Conservation (phyloP, 495 filamentous ascomycete species). For the Jackrogersella minutella region DNA sequence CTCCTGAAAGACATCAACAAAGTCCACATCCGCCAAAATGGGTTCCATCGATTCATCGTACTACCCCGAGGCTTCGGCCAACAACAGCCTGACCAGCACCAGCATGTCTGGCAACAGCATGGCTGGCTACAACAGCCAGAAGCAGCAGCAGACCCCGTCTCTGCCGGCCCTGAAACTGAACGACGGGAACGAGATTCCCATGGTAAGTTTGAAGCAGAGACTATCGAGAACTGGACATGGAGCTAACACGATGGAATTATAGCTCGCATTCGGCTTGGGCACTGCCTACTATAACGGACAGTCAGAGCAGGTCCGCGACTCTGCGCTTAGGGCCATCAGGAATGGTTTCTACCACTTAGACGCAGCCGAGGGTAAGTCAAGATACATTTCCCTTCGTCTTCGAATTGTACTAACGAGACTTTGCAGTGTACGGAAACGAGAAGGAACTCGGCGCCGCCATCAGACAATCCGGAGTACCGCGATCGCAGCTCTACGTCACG, state of each 20-base stretch:
- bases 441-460: conserved; percentile 77
- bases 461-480: conserved; percentile 68
- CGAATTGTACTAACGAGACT: not conserved
- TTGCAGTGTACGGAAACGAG: conserved; percentile 79
- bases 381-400: not conserved
- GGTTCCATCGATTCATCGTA: conserved; percentile 45
- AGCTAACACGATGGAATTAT: conserved; percentile 16
- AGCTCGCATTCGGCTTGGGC: conserved; percentile 78
- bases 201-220: conserved; percentile 58
- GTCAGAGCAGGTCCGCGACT: conserved; percentile 63
- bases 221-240: not conserved
- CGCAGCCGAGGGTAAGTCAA: conserved; percentile 69
- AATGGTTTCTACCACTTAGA: conserved; percentile 80
- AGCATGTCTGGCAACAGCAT: not conserved
- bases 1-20: not conserved
- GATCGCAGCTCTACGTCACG: conserved; percentile 76
- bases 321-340: conserved; percentile 72
- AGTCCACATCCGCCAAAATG: conserved; percentile 39
- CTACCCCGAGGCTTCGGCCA: conserved; percentile 39
- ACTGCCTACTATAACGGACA: conserved; percentile 53
- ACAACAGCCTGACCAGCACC: too few relatives aligned
- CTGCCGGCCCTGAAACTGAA: conserved; percentile 67
- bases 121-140: not conserved
- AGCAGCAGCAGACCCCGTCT: conserved; percentile 42
- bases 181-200: conserved; percentile 76